These are phyloP conservation scores for Tulasnella sp. DNA, from an alignment of 768 basidiomycete species.

Conservation along the genomic window DNA sequence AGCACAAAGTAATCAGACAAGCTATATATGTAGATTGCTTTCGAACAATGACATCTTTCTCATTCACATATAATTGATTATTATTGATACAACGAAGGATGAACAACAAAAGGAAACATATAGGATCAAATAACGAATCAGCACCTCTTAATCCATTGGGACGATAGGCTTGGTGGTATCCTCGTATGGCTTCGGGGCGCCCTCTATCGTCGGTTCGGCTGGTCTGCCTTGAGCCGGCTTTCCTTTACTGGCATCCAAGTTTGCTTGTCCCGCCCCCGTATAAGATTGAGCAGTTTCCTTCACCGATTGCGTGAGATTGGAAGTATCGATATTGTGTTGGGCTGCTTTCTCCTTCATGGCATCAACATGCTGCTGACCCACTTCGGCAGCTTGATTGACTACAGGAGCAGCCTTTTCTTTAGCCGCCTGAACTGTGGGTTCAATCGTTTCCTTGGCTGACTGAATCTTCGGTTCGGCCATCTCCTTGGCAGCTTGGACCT, in stretches of 20 bases:
- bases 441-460: constrained; percentile 29
- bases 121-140: background rate
- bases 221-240: too few species aligned
- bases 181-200: background rate
- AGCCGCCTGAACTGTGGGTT: constrained; percentile 28
- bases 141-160: background rate
- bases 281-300: constrained; percentile 2
- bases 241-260: too few species aligned
- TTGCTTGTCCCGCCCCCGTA: background rate
- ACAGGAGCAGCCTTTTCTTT: constrained; percentile 19
- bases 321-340: background rate
- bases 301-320: background rate
- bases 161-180: background rate
- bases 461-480: constrained; percentile 31
- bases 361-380: background rate
- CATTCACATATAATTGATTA: constrained; percentile 25
- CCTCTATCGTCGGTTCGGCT: background rate
- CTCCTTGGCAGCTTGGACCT: constrained; percentile 21
- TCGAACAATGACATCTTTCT: constrained; percentile 47
- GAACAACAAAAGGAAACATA: too few species aligned
- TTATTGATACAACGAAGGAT: constrained; percentile 1
- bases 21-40: too few species aligned
- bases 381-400: constrained; percentile 15
- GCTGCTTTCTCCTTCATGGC: constrained; percentile 2
- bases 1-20: too few species aligned